These are phyloP conservation scores for Rickenella mellea DNA, from an alignment of 768 basidiomycete species.

Conservation along the genomic window DNA sequence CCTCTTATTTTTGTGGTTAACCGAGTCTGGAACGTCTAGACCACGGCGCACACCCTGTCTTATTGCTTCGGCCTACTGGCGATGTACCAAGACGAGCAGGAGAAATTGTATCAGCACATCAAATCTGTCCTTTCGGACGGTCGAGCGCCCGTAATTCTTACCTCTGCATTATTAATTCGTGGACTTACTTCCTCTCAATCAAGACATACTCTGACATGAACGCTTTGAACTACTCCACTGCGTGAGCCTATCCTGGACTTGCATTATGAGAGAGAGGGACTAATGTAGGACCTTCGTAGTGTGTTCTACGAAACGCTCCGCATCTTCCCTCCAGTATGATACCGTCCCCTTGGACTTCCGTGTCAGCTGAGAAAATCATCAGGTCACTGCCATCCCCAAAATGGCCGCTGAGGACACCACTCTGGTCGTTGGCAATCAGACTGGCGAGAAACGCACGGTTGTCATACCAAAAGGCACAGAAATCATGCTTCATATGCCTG, in stretches of 20 bases:
- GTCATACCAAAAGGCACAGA: conserved; percentile 33
- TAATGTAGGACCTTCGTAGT: conserved; percentile 6
- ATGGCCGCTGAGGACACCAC: conserved; percentile 35
- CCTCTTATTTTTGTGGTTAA: neutral
- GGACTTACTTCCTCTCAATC: neutral
- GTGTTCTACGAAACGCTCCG: conserved; percentile 23
- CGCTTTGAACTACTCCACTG: neutral
- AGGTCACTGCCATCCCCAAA: conserved; percentile 37
- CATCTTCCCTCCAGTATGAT: conserved; percentile 21
- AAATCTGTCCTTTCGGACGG: conserved; percentile 12
- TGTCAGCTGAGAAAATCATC: too few species aligned
- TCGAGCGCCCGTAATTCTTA: conserved; percentile 12
- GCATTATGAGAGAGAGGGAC: neutral
- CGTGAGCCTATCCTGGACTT: neutral
- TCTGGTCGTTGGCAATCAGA: conserved; percentile 23
- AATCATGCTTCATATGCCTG: conserved; percentile 28
- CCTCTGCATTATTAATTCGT: neutral
- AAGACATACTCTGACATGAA: conserved; percentile 1
- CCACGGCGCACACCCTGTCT: conserved; percentile 26
- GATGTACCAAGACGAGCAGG: conserved; percentile 30
- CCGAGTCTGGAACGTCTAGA: conserved; percentile 13
- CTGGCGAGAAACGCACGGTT: conserved; percentile 29
- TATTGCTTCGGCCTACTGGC: conserved; percentile 31
- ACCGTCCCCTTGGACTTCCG: too few species aligned
- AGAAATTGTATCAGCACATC: conserved; percentile 24